Evolutionary conservation across 495 filamentous ascomycete species (phyloP).

Genomic region (Cairneyella variabilis): DNA sequence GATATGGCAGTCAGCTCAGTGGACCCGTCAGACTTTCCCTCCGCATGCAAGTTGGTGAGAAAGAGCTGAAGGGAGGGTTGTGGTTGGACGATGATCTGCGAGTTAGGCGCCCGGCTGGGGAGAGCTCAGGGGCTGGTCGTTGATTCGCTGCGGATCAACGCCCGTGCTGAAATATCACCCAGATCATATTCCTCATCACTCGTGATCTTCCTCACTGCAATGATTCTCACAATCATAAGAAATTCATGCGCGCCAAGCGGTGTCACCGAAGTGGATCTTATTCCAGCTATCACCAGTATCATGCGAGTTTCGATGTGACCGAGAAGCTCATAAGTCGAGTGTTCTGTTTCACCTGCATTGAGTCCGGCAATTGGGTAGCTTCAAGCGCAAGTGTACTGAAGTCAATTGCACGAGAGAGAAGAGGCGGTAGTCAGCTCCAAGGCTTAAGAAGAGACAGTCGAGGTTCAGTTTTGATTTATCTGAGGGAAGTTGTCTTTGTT

Average conservation of each 20-base stretch:
- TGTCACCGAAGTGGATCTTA: slow-evolving; percentile 3
- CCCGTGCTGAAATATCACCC: neutral
- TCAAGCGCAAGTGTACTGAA: too few relatives aligned
- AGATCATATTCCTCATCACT: neutral
- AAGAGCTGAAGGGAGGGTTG: neutral
- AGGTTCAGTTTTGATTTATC: too few relatives aligned
- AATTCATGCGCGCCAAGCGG: neutral
- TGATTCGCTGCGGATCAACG: neutral
- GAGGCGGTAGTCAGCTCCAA: too few relatives aligned
- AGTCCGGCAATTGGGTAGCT: too few relatives aligned
- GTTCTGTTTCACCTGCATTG: neutral
- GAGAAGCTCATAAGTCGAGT: slow-evolving; percentile 3
- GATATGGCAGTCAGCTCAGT: neutral
- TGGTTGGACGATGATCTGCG: neutral
- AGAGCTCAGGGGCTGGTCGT: neutral
- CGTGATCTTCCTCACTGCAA: neutral
- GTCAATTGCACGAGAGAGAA: too few relatives aligned
- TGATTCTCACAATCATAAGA: slow-evolving; percentile 1
- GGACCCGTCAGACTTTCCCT: neutral
- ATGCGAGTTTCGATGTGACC: neutral
- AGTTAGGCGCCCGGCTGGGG: neutral
- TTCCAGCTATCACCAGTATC: neutral
- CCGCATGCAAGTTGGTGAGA: neutral
- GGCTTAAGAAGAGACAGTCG: too few relatives aligned
- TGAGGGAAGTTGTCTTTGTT: too few relatives aligned